Evolutionary conservation across 192 early-diverging fungal species (phyloP), one percentile per base, ranked within the genome.

Genomic region (Dispira simplex): DNA sequence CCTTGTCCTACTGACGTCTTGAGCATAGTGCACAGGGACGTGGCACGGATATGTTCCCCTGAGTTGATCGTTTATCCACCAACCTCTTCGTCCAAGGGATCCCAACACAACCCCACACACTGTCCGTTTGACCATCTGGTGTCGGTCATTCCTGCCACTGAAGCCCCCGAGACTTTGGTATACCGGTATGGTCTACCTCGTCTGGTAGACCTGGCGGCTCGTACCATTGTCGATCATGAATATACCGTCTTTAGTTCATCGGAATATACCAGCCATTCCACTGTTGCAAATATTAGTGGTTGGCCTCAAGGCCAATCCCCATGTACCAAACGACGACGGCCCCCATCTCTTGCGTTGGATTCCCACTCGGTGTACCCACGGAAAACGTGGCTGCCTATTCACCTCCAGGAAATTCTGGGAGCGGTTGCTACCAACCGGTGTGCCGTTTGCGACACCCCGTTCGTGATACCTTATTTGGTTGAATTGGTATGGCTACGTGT

Each of bases 191-290:
- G 71, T 32, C 55, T 73, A 23, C 75, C 75, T 10, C 63, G 69
- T 3, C 71, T 76, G 28, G 63, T 66, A 47, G 75, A 76, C 46
- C 63, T 73, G 45, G 71, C 71, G 3, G 75, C 75, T 10, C 75
- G 75, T 18, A 25, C 20, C n/a, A n/a, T 54, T n/a, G 52, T 44
- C 46, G n/a, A 62, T 72, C 47, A 46, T 66, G 26, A 70, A 67
- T 28, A 45, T 46, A 1, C 46, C 70, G 57, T 66, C 70, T 10
- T 25, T 57, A n/a, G n/a, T n/a, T n/a, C n/a, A n/a, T n/a, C n/a
- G n/a, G n/a, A n/a, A n/a, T n/a, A n/a, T n/a, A n/a, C n/a, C n/a
- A n/a, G n/a, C n/a, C n/a, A n/a, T n/a, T 8, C 45, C 51, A 43
- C 59, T 72, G n/a, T 70, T 72, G 65, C 68, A 72, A 53, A 46